A percentile compares a stretch with the other conserved stretches of the same genome.
phyloP scores from a whole-genome alignment of 331 rosid species.

The Stylosanthes scabra region DNA sequence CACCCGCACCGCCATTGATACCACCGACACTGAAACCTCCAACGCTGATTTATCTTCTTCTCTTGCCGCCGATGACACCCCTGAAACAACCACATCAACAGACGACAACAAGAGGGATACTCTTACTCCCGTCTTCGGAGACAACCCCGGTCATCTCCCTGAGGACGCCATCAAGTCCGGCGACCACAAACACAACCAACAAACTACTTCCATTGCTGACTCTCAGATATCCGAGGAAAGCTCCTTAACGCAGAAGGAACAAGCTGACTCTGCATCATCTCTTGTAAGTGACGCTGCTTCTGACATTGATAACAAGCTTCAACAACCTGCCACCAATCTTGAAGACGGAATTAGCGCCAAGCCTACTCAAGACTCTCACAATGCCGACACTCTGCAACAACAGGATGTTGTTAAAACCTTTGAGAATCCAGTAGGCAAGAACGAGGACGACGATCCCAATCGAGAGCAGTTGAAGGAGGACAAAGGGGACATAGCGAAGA shows the following conservation, averaged over 20 bases:
- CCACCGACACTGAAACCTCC: slow-evolving; percentile 17
- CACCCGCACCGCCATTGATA: slow-evolving; percentile 40
- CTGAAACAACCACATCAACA: slow-evolving; percentile 14
- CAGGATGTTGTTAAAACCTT: slow-evolving; percentile 22
- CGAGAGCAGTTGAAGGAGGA: slow-evolving; percentile 52
- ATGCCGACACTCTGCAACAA: slow-evolving; percentile 30
- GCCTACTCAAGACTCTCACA: slow-evolving; percentile 42
- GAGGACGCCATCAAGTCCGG: slow-evolving; percentile 75
- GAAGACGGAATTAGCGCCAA: no score
- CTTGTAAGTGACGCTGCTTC: slow-evolving; percentile 21
- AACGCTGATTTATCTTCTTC: no score
- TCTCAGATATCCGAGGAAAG: slow-evolving; percentile 60
- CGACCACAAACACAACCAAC: slow-evolving; percentile 30
- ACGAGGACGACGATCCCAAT: slow-evolving; percentile 44
- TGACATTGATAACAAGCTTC: slow-evolving; percentile 30
- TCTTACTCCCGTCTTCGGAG: slow-evolving; percentile 50
- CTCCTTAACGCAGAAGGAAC: slow-evolving; percentile 45
- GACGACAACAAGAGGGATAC: neutral
- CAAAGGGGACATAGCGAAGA: slow-evolving; percentile 39
- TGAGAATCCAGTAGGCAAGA: slow-evolving; percentile 39
- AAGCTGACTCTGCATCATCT: slow-evolving; percentile 4
- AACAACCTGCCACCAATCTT: neutral
- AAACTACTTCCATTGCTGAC: neutral
- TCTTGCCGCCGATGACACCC: slow-evolving; percentile 8
- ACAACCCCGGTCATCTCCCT: slow-evolving; percentile 78